Evolutionary conservation across 108 stramenopile species (phyloP), one percentile per base, ranked within the genome.

Genomic region (Parietichytrium sp.): DNA sequence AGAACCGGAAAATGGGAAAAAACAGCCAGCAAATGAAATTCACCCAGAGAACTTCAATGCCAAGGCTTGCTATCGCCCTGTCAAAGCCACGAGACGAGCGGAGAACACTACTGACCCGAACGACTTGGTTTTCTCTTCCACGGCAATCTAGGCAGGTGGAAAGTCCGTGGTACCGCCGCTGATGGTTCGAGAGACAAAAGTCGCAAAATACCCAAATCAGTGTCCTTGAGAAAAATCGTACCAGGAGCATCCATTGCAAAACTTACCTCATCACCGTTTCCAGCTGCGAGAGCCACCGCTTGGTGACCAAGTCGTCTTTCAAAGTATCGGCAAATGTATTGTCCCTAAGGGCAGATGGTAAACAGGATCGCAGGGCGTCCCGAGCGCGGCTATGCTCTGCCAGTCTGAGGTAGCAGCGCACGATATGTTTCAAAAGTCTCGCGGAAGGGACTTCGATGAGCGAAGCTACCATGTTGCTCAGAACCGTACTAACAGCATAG

Each of bases 391-490:
- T 86, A 89, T 99, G 94, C 72, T 99, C 97, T 15, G 93, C 93
- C 54, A 99, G 88, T 31, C 98, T 90, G 15, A 97, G 86, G 82
- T 97, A 99, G 86, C 98, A 99, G 47, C 96, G 92, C 13, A 99
- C 95, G 27, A 98, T 95, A 88, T 98, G 98, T 84, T 99, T 99
- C 84, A 99, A 89, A 50, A 99, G 85, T 12, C 98, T 89, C 7
- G 95, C 95, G 4, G 92, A 92, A 1, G 96, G 96, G 52, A 89
- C 89, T 50, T 91, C 86, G 25, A 94, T 92, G 50, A 99, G 88
- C 20, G 89, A 83, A 27, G 90, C 85, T 4, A 98, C 95, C 96
- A 98, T 97, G 84, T 98, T 94, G 29, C 87, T 88, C 55, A 98
- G 86, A 10, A 98, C 96, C 2, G 93, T 96, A 45, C 86, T 87